Percentiles rank a stretch among this genome's conserved stretches.
phyloP scores from a whole-genome alignment of 2,329 filamentous ascomycete genomes.

The Zasmidium angulare region DNA sequence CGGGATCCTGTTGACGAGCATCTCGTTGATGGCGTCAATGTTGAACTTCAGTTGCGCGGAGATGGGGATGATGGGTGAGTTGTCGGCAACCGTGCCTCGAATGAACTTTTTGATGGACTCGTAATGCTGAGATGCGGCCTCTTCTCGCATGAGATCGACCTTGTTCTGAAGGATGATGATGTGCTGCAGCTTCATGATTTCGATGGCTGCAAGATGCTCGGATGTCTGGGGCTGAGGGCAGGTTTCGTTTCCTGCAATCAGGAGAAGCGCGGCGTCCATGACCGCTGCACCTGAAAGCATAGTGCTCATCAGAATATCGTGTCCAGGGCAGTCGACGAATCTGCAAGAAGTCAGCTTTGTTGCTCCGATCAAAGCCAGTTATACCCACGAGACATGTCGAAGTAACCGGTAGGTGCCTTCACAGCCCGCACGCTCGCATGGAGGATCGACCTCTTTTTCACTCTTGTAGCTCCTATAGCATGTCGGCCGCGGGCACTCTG shows the following conservation, averaged over 20 bases:
- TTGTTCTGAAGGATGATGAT: conserved; percentile 99
- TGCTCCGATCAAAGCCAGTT: background rate
- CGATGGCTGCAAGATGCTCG: conserved; percentile 96
- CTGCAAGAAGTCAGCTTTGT: conserved; percentile 37
- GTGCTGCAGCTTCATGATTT: conserved; percentile 99
- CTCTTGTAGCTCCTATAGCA: conserved; percentile 98
- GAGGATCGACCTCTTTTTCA: conserved; percentile 96
- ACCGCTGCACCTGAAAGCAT: conserved; percentile 99
- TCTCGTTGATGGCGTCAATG: conserved; percentile 96
- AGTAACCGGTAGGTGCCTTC: conserved; percentile 81
- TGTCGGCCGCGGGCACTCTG: conserved; percentile 84
- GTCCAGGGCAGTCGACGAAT: conserved; percentile 97
- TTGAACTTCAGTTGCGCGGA: conserved; percentile 99
- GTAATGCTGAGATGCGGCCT: conserved; percentile 89
- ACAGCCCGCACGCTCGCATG: conserved; percentile 92
- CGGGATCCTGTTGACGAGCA: conserved; percentile 92
- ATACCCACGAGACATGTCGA: conserved; percentile 84
- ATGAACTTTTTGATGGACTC: conserved; percentile 99
- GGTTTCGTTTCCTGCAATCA: conserved; percentile 97
- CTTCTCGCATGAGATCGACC: conserved; percentile 97
- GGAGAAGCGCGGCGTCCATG: conserved; percentile 95
- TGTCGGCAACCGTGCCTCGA: conserved; percentile 91
- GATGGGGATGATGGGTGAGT: conserved; percentile 93
- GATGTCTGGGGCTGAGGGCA: conserved; percentile 98
- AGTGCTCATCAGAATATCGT: conserved; percentile 99